Base-by-base conservation (phyloP, 176 grass and related monocot species). In the Miscanthus lutarioriparius region DNA sequence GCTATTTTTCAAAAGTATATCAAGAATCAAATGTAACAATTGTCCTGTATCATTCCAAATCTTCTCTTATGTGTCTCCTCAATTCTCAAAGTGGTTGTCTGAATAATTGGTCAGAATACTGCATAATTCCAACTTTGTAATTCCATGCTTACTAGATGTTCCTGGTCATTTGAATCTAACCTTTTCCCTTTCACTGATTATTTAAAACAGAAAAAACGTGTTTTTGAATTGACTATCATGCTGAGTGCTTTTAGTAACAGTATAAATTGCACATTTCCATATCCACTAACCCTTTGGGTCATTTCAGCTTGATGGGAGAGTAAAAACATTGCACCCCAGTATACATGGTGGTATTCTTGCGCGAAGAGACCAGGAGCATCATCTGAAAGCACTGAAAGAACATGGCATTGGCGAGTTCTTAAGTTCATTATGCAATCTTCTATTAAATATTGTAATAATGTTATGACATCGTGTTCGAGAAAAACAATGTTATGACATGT, bases 261-360 rank as follows among this genome's bases (percentile, higher is more conserved):
- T 28, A 67, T 41, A 69, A 20, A 58, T 32, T n/a, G 26, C 17
- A 33, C 17, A 16, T 26, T 47, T 78, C 37, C 12, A 44, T 78
- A 19, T 70, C 19, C 20, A 27, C 39, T 69, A 36, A 82, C 13
- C 16, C 69, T 56, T 82, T 12, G 11, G 19, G 33, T 41, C 16
- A 56, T 39, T 67, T 62, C 88, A 75, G 59, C 61, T 80, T 67
- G 93, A 95, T 84, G 96, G 96, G 40, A 93, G 96, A 77, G 96
- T 98, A 44, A 98, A 98, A 92, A 95, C 96, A 36, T 80, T 98
- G 82, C 96, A 98, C 87, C 91, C 96, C 54, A 93, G 85, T 82
- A 88, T 98, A 80, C 96, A 98, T 86, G 96, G 93, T 80, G 96
- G 92, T 82, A 98, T 98, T 90, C 96, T 98, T 80, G 93, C 96